Conservation (phyloP, 2,329 filamentous ascomycete species). For the Chalaropsis ovoidea region DNA sequence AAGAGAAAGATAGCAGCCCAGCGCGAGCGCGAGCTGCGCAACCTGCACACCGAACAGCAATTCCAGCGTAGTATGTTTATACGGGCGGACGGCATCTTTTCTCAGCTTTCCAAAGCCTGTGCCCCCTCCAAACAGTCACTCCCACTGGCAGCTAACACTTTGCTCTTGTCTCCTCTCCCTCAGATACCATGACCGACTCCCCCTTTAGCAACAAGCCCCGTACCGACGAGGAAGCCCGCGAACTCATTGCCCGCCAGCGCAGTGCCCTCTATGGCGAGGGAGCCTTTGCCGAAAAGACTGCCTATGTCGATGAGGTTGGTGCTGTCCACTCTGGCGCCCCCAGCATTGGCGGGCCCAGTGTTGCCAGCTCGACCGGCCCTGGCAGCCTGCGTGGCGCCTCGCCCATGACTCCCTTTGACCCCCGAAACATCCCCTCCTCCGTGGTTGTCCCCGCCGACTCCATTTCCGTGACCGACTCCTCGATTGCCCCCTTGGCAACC, state of each 20-base stretch:
- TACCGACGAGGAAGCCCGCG: constrained; percentile 92
- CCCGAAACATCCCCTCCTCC: constrained; percentile 35
- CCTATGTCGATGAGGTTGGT: constrained; percentile 59
- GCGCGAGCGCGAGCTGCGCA: constrained; percentile 96
- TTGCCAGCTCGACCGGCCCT: constrained; percentile 39
- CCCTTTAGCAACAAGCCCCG: constrained; percentile 55
- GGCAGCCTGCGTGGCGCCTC: constrained; percentile 64
- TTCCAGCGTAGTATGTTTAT: constrained; percentile 88
- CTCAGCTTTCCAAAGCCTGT: too few relatives aligned
- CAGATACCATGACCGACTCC: constrained; percentile 44
- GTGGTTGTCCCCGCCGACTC: constrained; percentile 34
- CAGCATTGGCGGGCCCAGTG: constrained; percentile 46
- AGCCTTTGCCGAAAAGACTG: constrained; percentile 55
- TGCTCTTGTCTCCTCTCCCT: constrained; percentile 12
- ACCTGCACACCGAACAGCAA: constrained; percentile 99
- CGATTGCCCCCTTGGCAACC: constrained; percentile 26
- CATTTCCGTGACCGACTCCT: constrained; percentile 35
- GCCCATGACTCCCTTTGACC: constrained; percentile 58
- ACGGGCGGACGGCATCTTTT: not conserved
- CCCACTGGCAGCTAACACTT: not conserved
- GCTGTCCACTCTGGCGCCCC: constrained; percentile 55
- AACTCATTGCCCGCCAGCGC: constrained; percentile 91
- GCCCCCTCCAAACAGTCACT: too few relatives aligned
- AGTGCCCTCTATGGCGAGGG: constrained; percentile 82
- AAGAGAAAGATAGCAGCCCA: constrained; percentile 99